Conservation (phyloP, 805 yeast genomes). For the Zygotorulaspora danielsina region DNA sequence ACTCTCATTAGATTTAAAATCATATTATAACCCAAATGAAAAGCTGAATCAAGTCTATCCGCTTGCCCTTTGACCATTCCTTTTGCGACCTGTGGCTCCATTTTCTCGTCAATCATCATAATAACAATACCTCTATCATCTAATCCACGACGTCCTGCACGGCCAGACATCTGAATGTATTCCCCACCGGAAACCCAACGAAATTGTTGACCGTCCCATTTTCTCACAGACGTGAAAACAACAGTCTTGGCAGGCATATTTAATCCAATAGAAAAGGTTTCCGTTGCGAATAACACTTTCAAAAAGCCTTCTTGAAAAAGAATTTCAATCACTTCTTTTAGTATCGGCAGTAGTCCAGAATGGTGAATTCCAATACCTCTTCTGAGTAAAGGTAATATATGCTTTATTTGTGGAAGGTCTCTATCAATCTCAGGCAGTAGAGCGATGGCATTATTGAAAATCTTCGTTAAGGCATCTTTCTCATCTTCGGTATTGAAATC, state of each 20-base stretch:
- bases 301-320: conserved; percentile 93
- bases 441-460: conserved; percentile 84
- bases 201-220: conserved; percentile 97
- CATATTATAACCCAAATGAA: conserved; percentile 97
- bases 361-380: conserved; percentile 99
- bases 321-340: conserved; percentile 93
- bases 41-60: conserved; percentile 94
- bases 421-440: conserved; percentile 86
- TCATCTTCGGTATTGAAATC: conserved; percentile 94
- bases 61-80: conserved; percentile 99
- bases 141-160: conserved; percentile 99
- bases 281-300: conserved; percentile 95
- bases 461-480: conserved; percentile 83
- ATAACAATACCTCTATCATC: conserved; percentile 99
- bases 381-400: conserved; percentile 78
- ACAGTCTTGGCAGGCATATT: conserved; percentile 99
- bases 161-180: conserved; percentile 98
- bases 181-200: conserved; percentile 99
- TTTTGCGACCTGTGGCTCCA: conserved; percentile 99
- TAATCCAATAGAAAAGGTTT: conserved; percentile 95
- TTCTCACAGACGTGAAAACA: conserved; percentile 93
- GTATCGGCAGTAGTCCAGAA: conserved; percentile 88
- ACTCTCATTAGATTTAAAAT: conserved; percentile 92
- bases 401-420: conserved; percentile 90
- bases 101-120: conserved; percentile 98